Percentiles rank a stretch among this genome's conserved stretches.
phyloP scores from a whole-genome alignment of 331 rosid species.

The Pyracantha coccinea region DNA sequence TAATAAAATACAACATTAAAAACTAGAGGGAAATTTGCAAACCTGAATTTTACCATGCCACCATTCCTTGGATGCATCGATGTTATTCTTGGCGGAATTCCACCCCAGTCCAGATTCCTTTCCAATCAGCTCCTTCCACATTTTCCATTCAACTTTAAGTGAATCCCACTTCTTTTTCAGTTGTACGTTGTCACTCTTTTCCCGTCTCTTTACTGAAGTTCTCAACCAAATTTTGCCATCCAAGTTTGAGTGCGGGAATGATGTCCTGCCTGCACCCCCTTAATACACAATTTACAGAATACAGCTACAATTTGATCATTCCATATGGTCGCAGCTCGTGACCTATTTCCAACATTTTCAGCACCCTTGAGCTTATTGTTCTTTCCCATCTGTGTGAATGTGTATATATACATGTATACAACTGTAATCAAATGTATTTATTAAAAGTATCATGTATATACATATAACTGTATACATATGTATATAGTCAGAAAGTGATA shows the following conservation, averaged over 20 bases:
- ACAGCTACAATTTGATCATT: not conserved
- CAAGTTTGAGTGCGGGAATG: not conserved
- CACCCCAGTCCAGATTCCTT: not conserved
- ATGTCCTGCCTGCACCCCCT: not conserved
- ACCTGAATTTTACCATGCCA: not conserved
- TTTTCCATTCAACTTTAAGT: not conserved
- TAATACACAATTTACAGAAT: not conserved
- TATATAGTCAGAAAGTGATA: not conserved
- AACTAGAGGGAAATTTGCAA: not conserved
- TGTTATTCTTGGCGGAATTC: not conserved
- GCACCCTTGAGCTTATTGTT: not conserved
- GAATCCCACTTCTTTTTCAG: not conserved
- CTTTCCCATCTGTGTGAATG: not conserved
- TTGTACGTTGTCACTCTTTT: not conserved
- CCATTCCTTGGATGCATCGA: not conserved
- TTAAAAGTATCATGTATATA: not conserved
- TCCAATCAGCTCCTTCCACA: not conserved
- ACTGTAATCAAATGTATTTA: not conserved
- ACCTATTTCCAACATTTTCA: not conserved
- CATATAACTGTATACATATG: too few relatives aligned
- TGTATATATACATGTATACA: not conserved
- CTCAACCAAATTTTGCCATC: not conserved
- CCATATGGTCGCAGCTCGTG: not conserved
- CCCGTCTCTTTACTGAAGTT: not conserved
- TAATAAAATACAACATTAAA: not conserved